A percentile compares a stretch with the other conserved stretches of the same genome.
Evolutionary conservation across 352 stramenopile species (phyloP).

Genomic region (Pythium sp.): DNA sequence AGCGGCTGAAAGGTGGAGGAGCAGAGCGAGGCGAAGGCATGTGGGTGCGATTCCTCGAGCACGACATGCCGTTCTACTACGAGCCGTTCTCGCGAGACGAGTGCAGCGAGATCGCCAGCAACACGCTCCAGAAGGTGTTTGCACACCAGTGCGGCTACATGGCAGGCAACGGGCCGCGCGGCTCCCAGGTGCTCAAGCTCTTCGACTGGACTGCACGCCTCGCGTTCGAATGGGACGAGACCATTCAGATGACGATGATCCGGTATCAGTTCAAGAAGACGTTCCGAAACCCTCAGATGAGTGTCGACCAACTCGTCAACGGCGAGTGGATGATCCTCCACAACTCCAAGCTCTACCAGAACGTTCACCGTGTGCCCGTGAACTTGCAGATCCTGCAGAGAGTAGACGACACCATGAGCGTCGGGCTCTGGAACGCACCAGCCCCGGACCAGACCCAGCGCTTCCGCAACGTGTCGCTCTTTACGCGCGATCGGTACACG

Average conservation of each 20-base stretch:
- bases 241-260: slow-evolving; percentile 3
- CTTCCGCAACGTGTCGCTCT: slow-evolving; percentile 12
- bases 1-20: background rate
- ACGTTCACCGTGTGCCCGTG: slow-evolving; percentile 8
- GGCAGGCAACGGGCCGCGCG: background rate
- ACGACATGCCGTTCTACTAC: slow-evolving; percentile 13
- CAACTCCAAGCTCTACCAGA: slow-evolving; percentile 6
- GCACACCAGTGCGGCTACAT: background rate
- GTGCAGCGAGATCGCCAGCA: background rate
- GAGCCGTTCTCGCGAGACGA: slow-evolving; percentile 4
- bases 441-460: slow-evolving; percentile 5
- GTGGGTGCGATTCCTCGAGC: slow-evolving; percentile 6
- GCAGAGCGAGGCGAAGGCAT: background rate
- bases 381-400: slow-evolving; percentile 8
- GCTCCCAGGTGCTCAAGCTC: background rate
- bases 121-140: slow-evolving; percentile 4
- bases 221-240: slow-evolving; percentile 6
- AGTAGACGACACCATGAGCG: background rate
- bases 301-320: background rate
- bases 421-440: slow-evolving; percentile 8
- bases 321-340: slow-evolving; percentile 6
- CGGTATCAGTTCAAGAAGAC: slow-evolving; percentile 11
- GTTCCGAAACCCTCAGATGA: slow-evolving; percentile 3
- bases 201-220: slow-evolving; percentile 1
- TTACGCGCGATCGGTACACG: slow-evolving; percentile 1